These are phyloP conservation scores for Populus hybrid DNA, from an alignment of 441 rosid species.

Conservation along the genomic window DNA sequence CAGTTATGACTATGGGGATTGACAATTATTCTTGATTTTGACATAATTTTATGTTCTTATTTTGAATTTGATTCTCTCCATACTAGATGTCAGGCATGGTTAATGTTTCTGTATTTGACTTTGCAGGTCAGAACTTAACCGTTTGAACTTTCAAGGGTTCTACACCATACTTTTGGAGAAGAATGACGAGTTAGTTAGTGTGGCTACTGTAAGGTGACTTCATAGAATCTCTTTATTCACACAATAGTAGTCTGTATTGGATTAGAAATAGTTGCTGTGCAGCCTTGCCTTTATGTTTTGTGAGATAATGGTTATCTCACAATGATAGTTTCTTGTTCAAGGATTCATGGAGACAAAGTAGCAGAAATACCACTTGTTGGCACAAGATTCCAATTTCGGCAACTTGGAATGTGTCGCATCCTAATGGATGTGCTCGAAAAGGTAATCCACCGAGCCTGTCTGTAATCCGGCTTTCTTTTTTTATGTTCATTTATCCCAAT, in stretches of 20 bases:
- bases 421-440: slow-evolving; percentile 69
- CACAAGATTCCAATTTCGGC: slow-evolving; percentile 69
- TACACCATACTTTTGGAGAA: slow-evolving; percentile 71
- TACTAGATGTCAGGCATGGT: neutral
- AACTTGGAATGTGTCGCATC: slow-evolving; percentile 70
- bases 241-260: neutral
- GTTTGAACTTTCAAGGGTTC: slow-evolving; percentile 79
- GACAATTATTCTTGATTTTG: neutral
- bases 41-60: too few relatives aligned
- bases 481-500: neutral
- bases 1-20: too few relatives aligned
- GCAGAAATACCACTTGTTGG: slow-evolving; percentile 87
- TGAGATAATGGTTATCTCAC: slow-evolving; percentile 10
- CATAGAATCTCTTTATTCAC: slow-evolving; percentile 6
- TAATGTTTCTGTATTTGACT: slow-evolving; percentile 7
- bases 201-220: slow-evolving; percentile 68
- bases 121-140: slow-evolving; percentile 60
- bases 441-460: slow-evolving; percentile 30
- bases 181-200: slow-evolving; percentile 60
- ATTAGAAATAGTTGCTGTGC: slow-evolving; percentile 7
- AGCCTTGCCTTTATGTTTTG: neutral
- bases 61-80: neutral
- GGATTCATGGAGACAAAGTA: slow-evolving; percentile 64
- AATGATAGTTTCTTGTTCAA: slow-evolving; percentile 25
- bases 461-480: neutral